Evolutionary conservation across 2,329 filamentous ascomycete genomes (phyloP).

Genomic region (Paradendryphiella salina): DNA sequence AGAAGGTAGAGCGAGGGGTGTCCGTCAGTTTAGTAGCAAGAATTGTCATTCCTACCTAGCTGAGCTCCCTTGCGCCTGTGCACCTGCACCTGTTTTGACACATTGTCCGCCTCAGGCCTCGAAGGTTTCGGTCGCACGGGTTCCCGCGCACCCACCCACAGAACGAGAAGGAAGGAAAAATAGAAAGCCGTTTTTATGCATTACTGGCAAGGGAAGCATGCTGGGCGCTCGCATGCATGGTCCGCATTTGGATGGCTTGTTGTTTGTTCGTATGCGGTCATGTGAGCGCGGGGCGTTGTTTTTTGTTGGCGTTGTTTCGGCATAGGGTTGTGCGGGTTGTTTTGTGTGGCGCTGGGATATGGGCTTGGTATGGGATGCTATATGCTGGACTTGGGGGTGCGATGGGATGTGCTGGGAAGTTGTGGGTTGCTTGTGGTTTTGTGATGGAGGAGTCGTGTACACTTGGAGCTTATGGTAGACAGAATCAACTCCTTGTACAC

Average conservation of each 20-base stretch:
- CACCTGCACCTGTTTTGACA: slow-evolving; percentile 13
- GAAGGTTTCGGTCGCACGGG: slow-evolving; percentile 4
- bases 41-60: slow-evolving; percentile 7
- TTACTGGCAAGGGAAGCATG: slow-evolving; percentile 5
- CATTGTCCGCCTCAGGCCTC: slow-evolving; percentile 10
- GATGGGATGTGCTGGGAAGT: too few species aligned
- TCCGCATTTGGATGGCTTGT: slow-evolving; percentile 9
- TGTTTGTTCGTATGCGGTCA: not conserved
- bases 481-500: too few species aligned
- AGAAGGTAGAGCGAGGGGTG: not conserved
- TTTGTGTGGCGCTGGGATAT: slow-evolving; percentile 3
- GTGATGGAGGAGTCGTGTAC: too few species aligned
- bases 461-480: too few species aligned
- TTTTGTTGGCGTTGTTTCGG: slow-evolving; percentile 5
- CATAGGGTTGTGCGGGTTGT: not conserved
- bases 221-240: slow-evolving; percentile 1
- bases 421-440: too few species aligned
- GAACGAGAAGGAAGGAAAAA: not conserved
- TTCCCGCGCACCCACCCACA: not conserved
- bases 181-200: slow-evolving; percentile 10
- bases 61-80: too few species aligned
- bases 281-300: not conserved
- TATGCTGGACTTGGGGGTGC: not conserved
- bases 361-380: too few species aligned
- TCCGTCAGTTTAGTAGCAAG: not conserved